These are phyloP conservation scores for Phaeophleospora eucalypticola DNA, from an alignment of 2,329 filamentous ascomycete genomes.

Conservation along the genomic window DNA sequence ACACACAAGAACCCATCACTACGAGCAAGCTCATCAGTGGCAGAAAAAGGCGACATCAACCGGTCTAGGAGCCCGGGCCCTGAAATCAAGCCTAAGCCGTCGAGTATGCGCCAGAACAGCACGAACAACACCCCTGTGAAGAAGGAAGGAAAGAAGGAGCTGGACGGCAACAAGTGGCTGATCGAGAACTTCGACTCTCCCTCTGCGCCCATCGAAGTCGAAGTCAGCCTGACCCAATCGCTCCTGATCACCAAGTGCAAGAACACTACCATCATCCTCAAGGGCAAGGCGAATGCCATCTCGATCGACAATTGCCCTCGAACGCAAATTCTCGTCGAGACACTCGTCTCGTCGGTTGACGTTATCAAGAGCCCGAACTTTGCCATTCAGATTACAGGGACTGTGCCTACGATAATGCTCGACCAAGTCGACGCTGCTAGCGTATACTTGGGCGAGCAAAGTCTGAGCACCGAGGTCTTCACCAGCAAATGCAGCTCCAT, in stretches of 20 bases:
- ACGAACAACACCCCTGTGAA: constrained; percentile 17
- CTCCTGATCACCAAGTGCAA: constrained; percentile 89
- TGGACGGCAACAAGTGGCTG: constrained; percentile 78
- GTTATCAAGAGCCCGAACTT: constrained; percentile 95
- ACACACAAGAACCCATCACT: constrained; percentile 96
- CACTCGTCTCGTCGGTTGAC: constrained; percentile 84
- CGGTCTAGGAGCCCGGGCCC: constrained; percentile 83
- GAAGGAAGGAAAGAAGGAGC: constrained; percentile 42
- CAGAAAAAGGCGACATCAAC: constrained; percentile 50
- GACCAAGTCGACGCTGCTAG: constrained; percentile 91
- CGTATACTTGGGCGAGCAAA: constrained; percentile 80
- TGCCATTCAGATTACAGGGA: constrained; percentile 75
- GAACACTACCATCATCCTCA: constrained; percentile 83
- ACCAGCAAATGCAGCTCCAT: constrained; percentile 82
- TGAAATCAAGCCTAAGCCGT: constrained; percentile 58
- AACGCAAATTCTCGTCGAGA: constrained; percentile 81
- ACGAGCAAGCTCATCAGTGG: constrained; percentile 67
- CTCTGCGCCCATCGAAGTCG: constrained; percentile 69
- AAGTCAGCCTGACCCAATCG: constrained; percentile 78
- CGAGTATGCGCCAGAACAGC: constrained; percentile 46
- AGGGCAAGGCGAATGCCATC: constrained; percentile 94
- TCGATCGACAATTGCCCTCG: constrained; percentile 86
- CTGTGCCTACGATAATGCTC: constrained; percentile 79
- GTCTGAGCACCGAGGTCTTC: constrained; percentile 74
- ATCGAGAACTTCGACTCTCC: constrained; percentile 88